Conservation (phyloP, 768 basidiomycete species). For the Mycena capillaripes region DNA sequence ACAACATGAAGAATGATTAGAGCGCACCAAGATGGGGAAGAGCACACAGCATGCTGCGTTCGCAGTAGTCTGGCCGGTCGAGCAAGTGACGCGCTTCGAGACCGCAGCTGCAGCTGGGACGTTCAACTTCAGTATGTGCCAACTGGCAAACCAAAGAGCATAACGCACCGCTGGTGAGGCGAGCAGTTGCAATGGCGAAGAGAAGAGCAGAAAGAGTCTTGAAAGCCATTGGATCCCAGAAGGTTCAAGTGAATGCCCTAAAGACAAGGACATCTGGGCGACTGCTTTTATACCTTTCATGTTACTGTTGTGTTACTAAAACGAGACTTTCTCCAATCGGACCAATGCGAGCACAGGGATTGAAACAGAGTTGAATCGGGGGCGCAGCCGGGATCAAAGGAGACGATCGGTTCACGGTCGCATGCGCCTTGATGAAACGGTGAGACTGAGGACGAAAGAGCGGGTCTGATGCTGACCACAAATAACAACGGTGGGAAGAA, state of each 20-base stretch:
- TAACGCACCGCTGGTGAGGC: conserved; percentile 19
- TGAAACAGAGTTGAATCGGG: background rate
- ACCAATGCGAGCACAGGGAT: conserved; percentile 11
- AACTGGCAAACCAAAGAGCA: background rate
- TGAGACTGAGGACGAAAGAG: background rate
- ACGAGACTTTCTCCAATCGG: background rate
- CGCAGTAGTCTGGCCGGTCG: conserved; percentile 35
- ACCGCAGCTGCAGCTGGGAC: background rate
- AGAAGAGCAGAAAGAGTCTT: conserved; percentile 11
- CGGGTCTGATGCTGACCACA: background rate
- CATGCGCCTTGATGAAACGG: conserved; percentile 10
- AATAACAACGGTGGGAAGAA: background rate
- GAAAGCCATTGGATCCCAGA: conserved; percentile 9
- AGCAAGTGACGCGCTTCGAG: conserved; percentile 32
- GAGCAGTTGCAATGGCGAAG: conserved; percentile 14
- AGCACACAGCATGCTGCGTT: conserved; percentile 36
- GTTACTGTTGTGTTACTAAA: background rate
- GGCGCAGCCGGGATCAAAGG: conserved; percentile 7
- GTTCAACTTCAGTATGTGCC: too few species aligned
- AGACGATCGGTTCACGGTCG: conserved; percentile 1
- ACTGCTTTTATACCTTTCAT: background rate
- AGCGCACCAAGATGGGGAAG: conserved; percentile 20
- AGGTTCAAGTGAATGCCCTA: conserved; percentile 7
- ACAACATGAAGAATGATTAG: too few species aligned
- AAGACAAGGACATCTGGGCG: background rate